Base-by-base conservation (phyloP, 148 eudicot species). In the Rhododendron simsii region DNA sequence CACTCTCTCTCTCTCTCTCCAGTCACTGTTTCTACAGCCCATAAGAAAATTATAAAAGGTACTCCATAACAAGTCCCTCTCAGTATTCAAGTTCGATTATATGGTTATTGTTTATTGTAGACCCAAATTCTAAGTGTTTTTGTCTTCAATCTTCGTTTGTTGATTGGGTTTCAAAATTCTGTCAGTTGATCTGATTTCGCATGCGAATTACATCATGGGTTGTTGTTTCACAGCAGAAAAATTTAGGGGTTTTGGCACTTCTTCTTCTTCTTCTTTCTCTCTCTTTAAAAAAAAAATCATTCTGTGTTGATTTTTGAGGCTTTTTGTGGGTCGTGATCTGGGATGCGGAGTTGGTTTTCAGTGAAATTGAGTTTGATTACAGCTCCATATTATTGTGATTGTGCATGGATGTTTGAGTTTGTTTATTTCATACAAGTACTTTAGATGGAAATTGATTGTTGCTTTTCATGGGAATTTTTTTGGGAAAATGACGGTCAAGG, bases 1-100 rank as follows among this genome's bases (percentile, higher is more conserved):
- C 63, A 39, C 77, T 61, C 81, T 76, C 87, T 86, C 83, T 76
- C 87, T 86, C 83, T 71, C 79, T 71, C 61, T 74, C 16, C 44
- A 30, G n/a, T 47, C n/a, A 20, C 50, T 37, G 21, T 61, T 63
- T 67, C 26, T 67, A n/a, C 16, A 20, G 23, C 44, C 2, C 12
- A 5, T n/a, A n/a, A 82, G 14, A 23, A 41, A 75, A 53, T 5
- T 6, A n/a, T 15, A 85, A 84, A 83, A 86, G 92, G 90, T 87
- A 87, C 87, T 14, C 16, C 57, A 15, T 3, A 81, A 15, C 1
- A 81, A 80, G 47, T 20, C 80, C 55, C 67, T 88, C 80, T 30
- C 78, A 33, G 47, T 57, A 82, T 78, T 81, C 28, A 45, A 74
- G 1, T 28, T 74, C 78, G 13, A 41, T 44, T 30, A 6, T 83